Conservation (phyloP, 805 yeast genomes). For the Saturnispora kantuleensis region DNA sequence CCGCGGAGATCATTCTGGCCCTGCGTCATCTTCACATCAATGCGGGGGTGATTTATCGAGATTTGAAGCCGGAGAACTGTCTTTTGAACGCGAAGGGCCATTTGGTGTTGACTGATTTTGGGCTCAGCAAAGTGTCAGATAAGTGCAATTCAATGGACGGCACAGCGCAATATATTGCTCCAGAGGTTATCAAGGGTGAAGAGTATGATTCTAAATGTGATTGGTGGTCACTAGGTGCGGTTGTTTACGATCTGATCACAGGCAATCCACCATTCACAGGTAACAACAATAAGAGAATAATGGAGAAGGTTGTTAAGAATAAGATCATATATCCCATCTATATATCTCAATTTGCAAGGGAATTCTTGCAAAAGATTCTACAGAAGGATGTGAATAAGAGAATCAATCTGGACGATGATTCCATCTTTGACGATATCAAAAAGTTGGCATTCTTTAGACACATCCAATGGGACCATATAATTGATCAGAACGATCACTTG, state of each 20-base stretch:
- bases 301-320: conserved; percentile 64
- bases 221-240: conserved; percentile 89
- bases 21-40: conserved; percentile 58
- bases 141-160: conserved; percentile 54
- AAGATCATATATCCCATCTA: conserved; percentile 65
- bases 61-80: conserved; percentile 85
- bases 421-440: conserved; percentile 38
- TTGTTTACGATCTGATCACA: conserved; percentile 66
- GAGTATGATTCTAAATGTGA: conserved; percentile 74
- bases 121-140: conserved; percentile 46
- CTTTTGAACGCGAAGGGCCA: conserved; percentile 70
- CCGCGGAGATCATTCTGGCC: conserved; percentile 75
- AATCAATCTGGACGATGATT: conserved; percentile 42
- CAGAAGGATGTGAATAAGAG: conserved; percentile 65
- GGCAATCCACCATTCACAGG: conserved; percentile 90
- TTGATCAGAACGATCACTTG: conserved; percentile 35
- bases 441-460: conserved; percentile 70
- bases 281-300: conserved; percentile 60
- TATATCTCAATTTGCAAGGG: conserved; percentile 71
- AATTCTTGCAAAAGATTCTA: conserved; percentile 52
- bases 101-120: conserved; percentile 77
- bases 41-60: conserved; percentile 79
- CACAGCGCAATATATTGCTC: conserved; percentile 83
- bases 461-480: conserved; percentile 57
- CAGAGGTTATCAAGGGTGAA: conserved; percentile 73